Evolutionary conservation across 2,329 filamentous ascomycete genomes (phyloP).

Genomic region (Pyricularia sp.): DNA sequence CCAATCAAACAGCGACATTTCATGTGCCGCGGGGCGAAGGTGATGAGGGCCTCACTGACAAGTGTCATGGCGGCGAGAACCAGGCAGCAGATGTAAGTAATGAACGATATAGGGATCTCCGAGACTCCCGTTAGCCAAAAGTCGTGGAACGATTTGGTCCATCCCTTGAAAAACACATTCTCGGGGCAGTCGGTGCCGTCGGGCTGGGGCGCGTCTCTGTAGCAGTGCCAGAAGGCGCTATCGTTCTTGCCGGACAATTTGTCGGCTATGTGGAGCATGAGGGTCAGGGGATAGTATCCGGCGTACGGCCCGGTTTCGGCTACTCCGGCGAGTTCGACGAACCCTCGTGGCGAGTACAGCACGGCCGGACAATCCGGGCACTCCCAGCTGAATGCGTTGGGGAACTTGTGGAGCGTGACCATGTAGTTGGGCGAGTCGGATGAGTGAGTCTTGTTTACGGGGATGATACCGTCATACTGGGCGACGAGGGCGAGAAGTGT

Average conservation of each 20-base stretch:
- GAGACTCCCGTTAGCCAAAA: not conserved
- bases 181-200: not conserved
- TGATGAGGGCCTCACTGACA: constrained; percentile 1
- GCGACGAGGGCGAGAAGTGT: not conserved
- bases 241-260: not conserved
- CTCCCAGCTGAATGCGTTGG: constrained; percentile 5
- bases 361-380: not conserved
- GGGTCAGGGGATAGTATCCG: not conserved
- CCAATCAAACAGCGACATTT: constrained; percentile 1
- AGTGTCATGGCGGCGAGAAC: not conserved
- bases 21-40: not conserved
- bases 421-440: not conserved
- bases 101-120: not conserved
- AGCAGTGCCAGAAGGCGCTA: not conserved
- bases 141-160: not conserved
- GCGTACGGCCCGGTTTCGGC: constrained; percentile 2
- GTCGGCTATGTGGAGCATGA: constrained; percentile 3
- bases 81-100: not conserved
- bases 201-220: not conserved
- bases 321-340: constrained; percentile 1
- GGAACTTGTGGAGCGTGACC: constrained; percentile 3
- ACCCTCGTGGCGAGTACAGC: not conserved
- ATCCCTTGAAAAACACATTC: constrained; percentile 1
- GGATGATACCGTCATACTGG: constrained; percentile 3
- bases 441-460: not conserved